Base-by-base conservation (phyloP, 2,329 filamentous ascomycete species). In the Hypoxylon sp. region DNA sequence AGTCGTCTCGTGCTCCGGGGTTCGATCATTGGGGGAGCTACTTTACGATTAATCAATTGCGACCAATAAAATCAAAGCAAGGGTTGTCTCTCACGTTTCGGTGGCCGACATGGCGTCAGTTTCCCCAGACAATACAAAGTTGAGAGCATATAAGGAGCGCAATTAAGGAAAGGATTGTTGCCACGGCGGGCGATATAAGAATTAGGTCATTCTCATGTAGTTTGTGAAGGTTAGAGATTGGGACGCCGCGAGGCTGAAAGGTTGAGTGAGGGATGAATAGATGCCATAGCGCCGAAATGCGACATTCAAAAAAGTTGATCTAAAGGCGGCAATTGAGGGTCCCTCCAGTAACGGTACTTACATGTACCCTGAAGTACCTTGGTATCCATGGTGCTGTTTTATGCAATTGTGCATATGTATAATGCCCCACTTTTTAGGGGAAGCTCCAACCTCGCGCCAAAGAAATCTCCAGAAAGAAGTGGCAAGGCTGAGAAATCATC, bases 401-500 rank as follows among this genome's bases (percentile, higher is more conserved):
- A 61, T 70, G 67, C 63, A 70, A 69, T 50, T 63, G 33, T 60
- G 56, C 56, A 52, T 52, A 17, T n/a, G n/a, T n/a, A n/a, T 11
- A 19, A 17, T 19, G 26, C 31, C 26, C 55, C 62, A 65, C 55
- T 19, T 50, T 29, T 42, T 33, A 26, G 24, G 24, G 33, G n/a
- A 46, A 65, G 53, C 19, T 68, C 62, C 70, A 63, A 67, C 67
- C 62, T 71, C 57, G 39, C 31, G 37, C 54, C 54, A 70, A 67
- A 70, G 67, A 71, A 73, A 67, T 72, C 63, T 50, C 67, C 63
- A 72, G 68, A 66, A 64, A 31, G 17, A 42, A 70, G 75, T 76
- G 76, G 80, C 82, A 80, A 84, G 82, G 83, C 83, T 85, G 83
- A 83, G 79, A 79, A 81, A 82, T 81, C 70, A 62, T 73, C 70